Evolutionary conservation across 805 yeast species (phyloP).

Genomic region (Groenewaldozyma tartarivorans): DNA sequence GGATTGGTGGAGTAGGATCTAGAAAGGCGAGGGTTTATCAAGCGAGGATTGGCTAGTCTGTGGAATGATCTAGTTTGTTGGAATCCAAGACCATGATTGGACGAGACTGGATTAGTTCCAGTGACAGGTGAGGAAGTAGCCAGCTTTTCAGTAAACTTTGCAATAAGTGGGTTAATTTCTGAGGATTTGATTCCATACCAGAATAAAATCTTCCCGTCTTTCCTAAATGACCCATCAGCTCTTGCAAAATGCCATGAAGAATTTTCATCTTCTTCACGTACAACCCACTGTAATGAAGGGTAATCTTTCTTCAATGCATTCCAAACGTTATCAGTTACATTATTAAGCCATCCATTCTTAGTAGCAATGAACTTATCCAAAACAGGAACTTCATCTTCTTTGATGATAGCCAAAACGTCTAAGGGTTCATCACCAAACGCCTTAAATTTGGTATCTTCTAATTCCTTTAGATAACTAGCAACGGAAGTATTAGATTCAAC

Average conservation of each 20-base stretch:
- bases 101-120: no score
- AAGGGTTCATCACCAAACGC: slow-evolving; percentile 93
- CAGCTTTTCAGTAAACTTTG: slow-evolving; percentile 32
- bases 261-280: slow-evolving; percentile 82
- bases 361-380: slow-evolving; percentile 82
- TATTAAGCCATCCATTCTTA: slow-evolving; percentile 92
- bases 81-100: no score
- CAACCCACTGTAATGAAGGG: slow-evolving; percentile 73
- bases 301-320: slow-evolving; percentile 68
- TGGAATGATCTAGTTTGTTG: slow-evolving; percentile 19
- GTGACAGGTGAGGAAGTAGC: slow-evolving; percentile 12
- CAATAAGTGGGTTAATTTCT: slow-evolving; percentile 54
- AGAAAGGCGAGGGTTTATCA: no score
- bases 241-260: slow-evolving; percentile 85
- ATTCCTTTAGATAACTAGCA: slow-evolving; percentile 68
- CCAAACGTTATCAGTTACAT: slow-evolving; percentile 92
- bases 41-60: no score
- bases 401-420: slow-evolving; percentile 85
- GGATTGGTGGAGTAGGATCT: slow-evolving; percentile 37
- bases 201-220: slow-evolving; percentile 80
- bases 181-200: slow-evolving; percentile 82
- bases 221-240: slow-evolving; percentile 89
- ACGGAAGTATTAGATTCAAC: slow-evolving; percentile 61
- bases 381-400: slow-evolving; percentile 47
- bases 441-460: slow-evolving; percentile 54